These are phyloP conservation scores for Borealophlyctis nickersoniae DNA, from an alignment of 192 early-diverging fungal genomes.

Conservation along the genomic window DNA sequence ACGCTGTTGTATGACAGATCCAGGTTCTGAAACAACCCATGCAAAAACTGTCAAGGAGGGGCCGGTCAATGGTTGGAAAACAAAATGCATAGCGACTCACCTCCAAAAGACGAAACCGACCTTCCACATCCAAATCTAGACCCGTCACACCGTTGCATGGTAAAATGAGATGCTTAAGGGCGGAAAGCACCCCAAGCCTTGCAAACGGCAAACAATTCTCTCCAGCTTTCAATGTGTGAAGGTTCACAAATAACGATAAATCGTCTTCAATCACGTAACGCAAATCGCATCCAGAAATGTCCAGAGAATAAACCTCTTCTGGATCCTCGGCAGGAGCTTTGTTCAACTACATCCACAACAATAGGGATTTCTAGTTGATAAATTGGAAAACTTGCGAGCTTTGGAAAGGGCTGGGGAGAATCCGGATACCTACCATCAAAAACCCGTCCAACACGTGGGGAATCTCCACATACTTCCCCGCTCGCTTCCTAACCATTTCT, in stretches of 20 bases:
- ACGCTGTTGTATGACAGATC: conserved; percentile 54
- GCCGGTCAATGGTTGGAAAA: neutral
- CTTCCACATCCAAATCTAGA: conserved; percentile 54
- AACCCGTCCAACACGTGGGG: conserved; percentile 46
- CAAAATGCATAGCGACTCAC: conserved; percentile 22
- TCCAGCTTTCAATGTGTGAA: conserved; percentile 40
- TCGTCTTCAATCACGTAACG: conserved; percentile 53
- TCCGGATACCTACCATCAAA: conserved; percentile 30
- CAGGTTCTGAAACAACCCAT: too few species aligned
- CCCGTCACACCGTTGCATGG: conserved; percentile 51
- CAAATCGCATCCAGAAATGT: conserved; percentile 36
- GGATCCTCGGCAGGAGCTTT: conserved; percentile 46
- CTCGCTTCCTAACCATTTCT: conserved; percentile 15
- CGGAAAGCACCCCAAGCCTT: conserved; percentile 42
- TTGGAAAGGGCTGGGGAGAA: neutral
- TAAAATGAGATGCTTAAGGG: conserved; percentile 33
- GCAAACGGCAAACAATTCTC: conserved; percentile 51
- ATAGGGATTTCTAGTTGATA: neutral
- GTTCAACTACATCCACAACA: conserved; percentile 35
- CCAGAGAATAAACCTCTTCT: conserved; percentile 42
- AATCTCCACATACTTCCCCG: conserved; percentile 42
- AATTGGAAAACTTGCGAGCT: neutral
- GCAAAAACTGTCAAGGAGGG: too few species aligned
- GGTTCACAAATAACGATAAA: conserved; percentile 47
- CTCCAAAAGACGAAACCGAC: conserved; percentile 38